Base-by-base conservation (phyloP, 2,329 filamentous ascomycete species). In the Neophaeococcomyces aloes region DNA sequence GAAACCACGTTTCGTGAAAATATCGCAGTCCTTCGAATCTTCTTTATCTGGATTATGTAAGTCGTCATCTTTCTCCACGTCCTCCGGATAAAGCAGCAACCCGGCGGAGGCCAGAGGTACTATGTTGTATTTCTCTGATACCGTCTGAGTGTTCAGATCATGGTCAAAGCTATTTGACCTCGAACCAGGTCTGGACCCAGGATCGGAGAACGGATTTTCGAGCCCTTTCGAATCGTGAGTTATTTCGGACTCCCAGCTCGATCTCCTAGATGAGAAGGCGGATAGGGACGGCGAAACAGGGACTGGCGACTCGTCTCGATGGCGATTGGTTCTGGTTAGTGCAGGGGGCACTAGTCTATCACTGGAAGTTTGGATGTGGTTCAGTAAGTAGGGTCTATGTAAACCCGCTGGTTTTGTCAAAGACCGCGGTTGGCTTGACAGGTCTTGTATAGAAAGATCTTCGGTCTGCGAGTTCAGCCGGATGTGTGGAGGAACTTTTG, bases 61-160 rank as follows among this genome's bases (percentile, higher is more conserved):
- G 50, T 75, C 80, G 56, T 85, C 81, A 57, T 85, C 81, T 55
- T 82, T 82, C 59, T 85, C 81, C 17, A 83, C 75, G 56, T 84
- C 80, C 58, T 83, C 78, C 0, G 80, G 81, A 53, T 79, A 84
- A 15, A 84, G 63, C 31, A 85, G 59, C 41, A 84, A 62, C 4
- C 78, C 78, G 7, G 25, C 29, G 19, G 19, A 30, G 11, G 78
- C 75, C 2, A 77, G 79, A 1, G 81, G 79, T 58, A 76, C 68
- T 42, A 85, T 83, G 56, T 82, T 83, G 61, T 80, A 84, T 60
- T 84, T 84, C 56, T 83, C 78, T 13, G 78, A 77, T 2, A 84
- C 80, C 1, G 80, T 83, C 63, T 84, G 79, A 0, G 79, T 84
- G 55, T 82, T 84, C 42, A 83, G 63, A 54, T 71, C 68, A 19